Conservation (phyloP, 305 asterid species). For the Solanum hybrid region DNA sequence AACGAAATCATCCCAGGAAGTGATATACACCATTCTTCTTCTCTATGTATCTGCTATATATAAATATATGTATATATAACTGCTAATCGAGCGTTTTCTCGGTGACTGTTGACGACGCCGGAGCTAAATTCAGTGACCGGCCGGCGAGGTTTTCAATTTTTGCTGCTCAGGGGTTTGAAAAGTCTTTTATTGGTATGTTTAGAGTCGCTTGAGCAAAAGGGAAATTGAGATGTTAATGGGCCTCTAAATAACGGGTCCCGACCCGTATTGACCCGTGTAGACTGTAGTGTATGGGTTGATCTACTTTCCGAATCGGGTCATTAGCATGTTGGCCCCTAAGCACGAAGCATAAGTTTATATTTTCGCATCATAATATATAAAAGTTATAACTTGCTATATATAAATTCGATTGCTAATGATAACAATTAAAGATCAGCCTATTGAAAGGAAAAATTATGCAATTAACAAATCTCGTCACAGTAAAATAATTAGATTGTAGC, state of each 20-base stretch:
- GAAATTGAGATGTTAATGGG: background rate
- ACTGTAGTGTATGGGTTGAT: background rate
- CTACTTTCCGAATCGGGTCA: background rate
- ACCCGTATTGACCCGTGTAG: background rate
- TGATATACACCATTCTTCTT: conserved; percentile 58
- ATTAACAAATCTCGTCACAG: accelerated
- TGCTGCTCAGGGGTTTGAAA: background rate
- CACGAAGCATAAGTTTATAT: background rate
- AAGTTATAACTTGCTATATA: background rate
- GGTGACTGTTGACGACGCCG: background rate
- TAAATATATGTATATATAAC: background rate
- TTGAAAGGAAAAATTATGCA: accelerated
- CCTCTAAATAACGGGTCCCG: background rate
- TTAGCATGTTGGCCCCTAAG: background rate
- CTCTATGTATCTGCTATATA: background rate
- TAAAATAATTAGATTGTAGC: too few relatives aligned
- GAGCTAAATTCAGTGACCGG: background rate
- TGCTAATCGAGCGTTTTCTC: background rate
- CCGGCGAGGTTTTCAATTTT: background rate
- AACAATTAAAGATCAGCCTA: too few relatives aligned
- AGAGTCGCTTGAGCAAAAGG: background rate
- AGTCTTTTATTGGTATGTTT: background rate
- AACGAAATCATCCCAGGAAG: conserved; percentile 84
- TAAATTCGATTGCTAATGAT: too few relatives aligned
- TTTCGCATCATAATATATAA: background rate